Evolutionary conservation across 306 rosid genomes (phyloP).

Genomic region (Coriaria nepalensis): DNA sequence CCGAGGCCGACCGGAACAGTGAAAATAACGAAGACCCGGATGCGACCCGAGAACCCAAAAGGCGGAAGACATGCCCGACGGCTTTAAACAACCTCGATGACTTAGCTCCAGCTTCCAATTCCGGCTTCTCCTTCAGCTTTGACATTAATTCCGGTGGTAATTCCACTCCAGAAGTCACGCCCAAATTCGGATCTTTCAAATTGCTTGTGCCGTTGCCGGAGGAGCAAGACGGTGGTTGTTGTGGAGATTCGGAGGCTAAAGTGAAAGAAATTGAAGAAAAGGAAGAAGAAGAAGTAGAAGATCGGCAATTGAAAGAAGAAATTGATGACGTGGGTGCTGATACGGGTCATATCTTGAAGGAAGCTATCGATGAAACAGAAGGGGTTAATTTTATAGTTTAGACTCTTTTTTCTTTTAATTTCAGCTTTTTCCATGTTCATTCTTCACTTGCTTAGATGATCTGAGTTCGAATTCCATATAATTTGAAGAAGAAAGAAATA

Average conservation of each 20-base stretch:
- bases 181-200: slow-evolving; percentile 43
- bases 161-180: slow-evolving; percentile 24
- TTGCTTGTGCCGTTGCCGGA: background rate
- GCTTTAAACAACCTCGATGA: slow-evolving; percentile 25
- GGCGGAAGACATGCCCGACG: slow-evolving; percentile 27
- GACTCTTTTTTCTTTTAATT: too few species aligned
- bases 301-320: background rate
- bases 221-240: background rate
- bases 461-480: too few species aligned
- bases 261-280: background rate
- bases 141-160: slow-evolving; percentile 21
- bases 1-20: too few species aligned
- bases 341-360: background rate
- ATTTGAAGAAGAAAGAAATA: too few species aligned
- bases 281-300: background rate
- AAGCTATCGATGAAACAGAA: background rate
- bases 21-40: slow-evolving; percentile 6
- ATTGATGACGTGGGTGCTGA: background rate
- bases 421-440: too few species aligned
- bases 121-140: slow-evolving; percentile 27
- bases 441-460: too few species aligned
- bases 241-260: background rate
- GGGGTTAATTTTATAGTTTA: background rate
- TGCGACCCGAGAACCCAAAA: slow-evolving; percentile 19
- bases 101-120: slow-evolving; percentile 10